Evolutionary conservation across 2,329 filamentous ascomycete genomes (phyloP).

Genomic region (Fusarium sp.): DNA sequence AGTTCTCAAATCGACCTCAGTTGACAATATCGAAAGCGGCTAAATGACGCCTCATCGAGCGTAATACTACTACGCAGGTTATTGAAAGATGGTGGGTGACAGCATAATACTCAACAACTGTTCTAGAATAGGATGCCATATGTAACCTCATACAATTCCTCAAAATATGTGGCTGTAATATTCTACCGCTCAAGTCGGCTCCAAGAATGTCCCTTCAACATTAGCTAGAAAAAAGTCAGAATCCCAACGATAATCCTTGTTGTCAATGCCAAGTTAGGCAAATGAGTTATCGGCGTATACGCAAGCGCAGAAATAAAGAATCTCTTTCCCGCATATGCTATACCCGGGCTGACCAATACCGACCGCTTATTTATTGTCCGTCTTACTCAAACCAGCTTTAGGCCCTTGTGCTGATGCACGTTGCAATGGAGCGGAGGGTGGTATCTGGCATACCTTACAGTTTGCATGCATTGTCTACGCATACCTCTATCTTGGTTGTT

Average conservation of each 20-base stretch:
- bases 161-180: background rate
- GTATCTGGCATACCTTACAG: slow-evolving; percentile 3
- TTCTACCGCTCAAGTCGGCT: background rate
- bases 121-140: background rate
- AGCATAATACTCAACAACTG: background rate
- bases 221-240: background rate
- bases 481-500: slow-evolving; percentile 16
- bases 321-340: background rate
- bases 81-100: background rate
- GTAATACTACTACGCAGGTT: background rate
- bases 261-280: background rate
- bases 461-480: slow-evolving; percentile 12
- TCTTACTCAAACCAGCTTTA: slow-evolving; percentile 1
- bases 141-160: background rate
- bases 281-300: slow-evolving; percentile 2
- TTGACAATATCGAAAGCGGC: slow-evolving; percentile 4
- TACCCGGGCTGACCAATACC: slow-evolving; percentile 9
- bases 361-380: slow-evolving; percentile 1
- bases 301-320: background rate
- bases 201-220: background rate
- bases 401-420: background rate
- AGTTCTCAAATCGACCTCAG: background rate
- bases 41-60: slow-evolving; percentile 3
- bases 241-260: background rate
- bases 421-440: slow-evolving; percentile 1